Evolutionary conservation across 768 basidiomycete genomes (phyloP), one percentile per base, ranked within the genome.

Genomic region (Plicaturopsis crispa): DNA sequence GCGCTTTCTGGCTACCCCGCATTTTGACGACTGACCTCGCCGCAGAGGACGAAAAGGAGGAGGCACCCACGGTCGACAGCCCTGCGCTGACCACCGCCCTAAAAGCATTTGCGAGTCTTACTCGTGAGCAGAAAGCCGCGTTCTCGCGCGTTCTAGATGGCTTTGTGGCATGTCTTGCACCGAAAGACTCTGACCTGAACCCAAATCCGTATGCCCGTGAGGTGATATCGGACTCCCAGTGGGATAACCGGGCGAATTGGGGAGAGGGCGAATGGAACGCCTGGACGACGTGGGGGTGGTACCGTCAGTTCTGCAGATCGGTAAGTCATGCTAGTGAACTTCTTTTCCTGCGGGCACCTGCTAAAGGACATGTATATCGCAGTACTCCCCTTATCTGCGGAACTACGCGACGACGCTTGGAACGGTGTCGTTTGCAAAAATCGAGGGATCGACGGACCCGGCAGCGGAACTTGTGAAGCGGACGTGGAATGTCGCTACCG

Each of bases 271-370:
- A 84, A 39, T 93, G 90, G 90, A 72, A 73, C 51, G 67, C 73
- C 1, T 91, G 87, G 88, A 80, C 86, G 61, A 85, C 81, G 0
- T 90, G 86, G 83, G 80, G 84, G 2, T 93, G 90, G 90, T 92
- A 85, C 48, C 68, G 84, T 43, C 87, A 94, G 49, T 92, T 90
- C 63, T 86, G 84, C 57, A 69, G 88, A 50, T 70, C 63, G 56
- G 90, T 91, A 38, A 46, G 86, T 64, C 10, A 26, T 18, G 26
- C 17, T 38, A 22, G 22, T 38, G 23, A 7, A 17, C 4, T 32
- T 6, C 3, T 12, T 42, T 32, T 12, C 31, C 6, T 30, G n/a
- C 26, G 19, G 28, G 38, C 8, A 19, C 11, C 40, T 38, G 12
- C 19, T 5, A 5, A 22, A 44, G 47, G 3, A 47, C 41, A 5